phyloP scores from a whole-genome alignment of 176 grass and related monocot species.

The Triticum monococcum region DNA sequence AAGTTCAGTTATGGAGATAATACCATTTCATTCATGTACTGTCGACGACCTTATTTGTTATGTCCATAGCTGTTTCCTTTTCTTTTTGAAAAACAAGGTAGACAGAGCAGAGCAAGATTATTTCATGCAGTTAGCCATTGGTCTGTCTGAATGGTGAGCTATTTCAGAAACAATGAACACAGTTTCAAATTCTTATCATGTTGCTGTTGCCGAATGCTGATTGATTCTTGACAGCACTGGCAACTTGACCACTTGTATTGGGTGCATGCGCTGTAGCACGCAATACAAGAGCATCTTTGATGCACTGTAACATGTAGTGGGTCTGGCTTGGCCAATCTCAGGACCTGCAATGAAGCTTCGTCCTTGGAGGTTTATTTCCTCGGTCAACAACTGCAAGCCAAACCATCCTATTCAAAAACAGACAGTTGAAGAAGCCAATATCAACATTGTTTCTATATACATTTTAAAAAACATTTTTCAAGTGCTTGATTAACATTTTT shows the following conservation, averaged over 20 bases:
- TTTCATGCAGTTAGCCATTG: background rate
- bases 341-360: background rate
- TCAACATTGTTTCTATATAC: too few relatives aligned
- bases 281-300: background rate
- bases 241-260: background rate
- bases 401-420: background rate
- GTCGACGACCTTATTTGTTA: background rate
- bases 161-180: background rate
- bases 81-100: background rate
- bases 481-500: too few relatives aligned
- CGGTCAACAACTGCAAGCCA: background rate
- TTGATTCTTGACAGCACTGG: background rate
- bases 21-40: background rate
- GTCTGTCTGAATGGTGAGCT: background rate
- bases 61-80: background rate
- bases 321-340: background rate
- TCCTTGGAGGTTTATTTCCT: background rate
- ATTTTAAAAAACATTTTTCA: too few relatives aligned
- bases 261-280: background rate
- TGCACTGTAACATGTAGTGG: background rate
- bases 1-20: background rate
- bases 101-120: background rate
- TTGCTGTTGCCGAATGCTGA: background rate
- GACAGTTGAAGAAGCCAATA: background rate
- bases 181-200: background rate